Evolutionary conservation across 768 basidiomycete genomes (phyloP), one percentile per base, ranked within the genome.

Genomic region (Lyophyllum decastes): DNA sequence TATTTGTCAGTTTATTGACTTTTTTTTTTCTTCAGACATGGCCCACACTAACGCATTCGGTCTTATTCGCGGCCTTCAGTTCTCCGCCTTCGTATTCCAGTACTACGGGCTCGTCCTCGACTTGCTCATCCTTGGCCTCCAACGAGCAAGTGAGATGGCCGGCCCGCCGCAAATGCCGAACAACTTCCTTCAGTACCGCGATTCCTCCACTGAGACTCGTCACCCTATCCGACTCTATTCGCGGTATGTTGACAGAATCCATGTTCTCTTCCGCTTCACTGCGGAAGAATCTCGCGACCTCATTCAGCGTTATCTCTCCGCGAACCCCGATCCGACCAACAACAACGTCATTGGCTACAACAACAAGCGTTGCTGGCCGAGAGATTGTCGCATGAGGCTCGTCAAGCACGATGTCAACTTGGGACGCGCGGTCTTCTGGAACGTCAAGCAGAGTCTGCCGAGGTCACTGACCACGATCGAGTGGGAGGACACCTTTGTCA

Each of bases 341-440:
- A 97, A 98, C 76, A 98, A 98, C 67, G 92, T 98, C 61, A 96
- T 98, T 61, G 97, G 96, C 0, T 99, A 98, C 75, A 98, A 98
- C 78, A 98, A 98, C 80, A 97, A 96, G 74, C 89, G 94, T 49
- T 98, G 97, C 76, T 99, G 97, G 97, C 97, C 97, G 35, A 85
- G 95, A 63, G 97, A 99, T 74, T 99, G 97, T 72, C 89, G 97
- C 58, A 99, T 99, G 97, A 82, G 97, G 33, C 82, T 99, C 56
- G 96, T 97, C 81, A 99, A 99, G 75, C 97, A 99, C 73, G 97
- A 99, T 70, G 97, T 98, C 74, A 98, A 99, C 73, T 80, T 99
- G 45, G 97, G 96, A 21, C 85, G 97, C 60, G 97, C 97, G 2
- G 97, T 98, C 9, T 98, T 97, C 76, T 99, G 96, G 97, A 98